phyloP scores from a whole-genome alignment of 768 basidiomycete species.

The Jaapia argillacea region DNA sequence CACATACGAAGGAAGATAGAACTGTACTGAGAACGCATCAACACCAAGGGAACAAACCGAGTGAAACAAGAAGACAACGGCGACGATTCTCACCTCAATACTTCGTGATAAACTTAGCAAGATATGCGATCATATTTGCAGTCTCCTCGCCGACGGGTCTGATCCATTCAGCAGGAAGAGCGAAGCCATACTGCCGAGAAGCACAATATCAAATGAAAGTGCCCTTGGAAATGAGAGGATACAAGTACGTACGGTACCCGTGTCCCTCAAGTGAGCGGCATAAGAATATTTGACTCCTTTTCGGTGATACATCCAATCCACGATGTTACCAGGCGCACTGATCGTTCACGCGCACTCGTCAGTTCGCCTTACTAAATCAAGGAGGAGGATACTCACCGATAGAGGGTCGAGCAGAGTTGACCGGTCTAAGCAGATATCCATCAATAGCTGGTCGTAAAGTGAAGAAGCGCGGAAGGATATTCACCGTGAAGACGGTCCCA shows the following conservation, averaged over 20 bases:
- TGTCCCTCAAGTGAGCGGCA: slow-evolving; percentile 56
- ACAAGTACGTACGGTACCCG: slow-evolving; percentile 45
- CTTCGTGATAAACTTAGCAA: slow-evolving; percentile 50
- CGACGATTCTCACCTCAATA: background rate
- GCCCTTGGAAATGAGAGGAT: background rate
- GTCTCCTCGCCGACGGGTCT: slow-evolving; percentile 76
- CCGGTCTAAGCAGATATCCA: slow-evolving; percentile 26
- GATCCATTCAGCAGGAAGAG: slow-evolving; percentile 63
- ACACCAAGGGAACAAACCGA: no score
- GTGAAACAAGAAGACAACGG: no score
- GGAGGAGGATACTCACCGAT: slow-evolving; percentile 20
- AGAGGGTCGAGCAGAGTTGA: slow-evolving; percentile 33
- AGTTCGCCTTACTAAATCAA: background rate
- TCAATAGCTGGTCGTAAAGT: background rate
- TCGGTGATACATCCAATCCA: slow-evolving; percentile 55
- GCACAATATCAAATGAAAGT: background rate
- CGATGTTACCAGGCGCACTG: slow-evolving; percentile 50
- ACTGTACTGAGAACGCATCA: no score
- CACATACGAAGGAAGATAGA: no score
- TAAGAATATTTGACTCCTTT: slow-evolving; percentile 53
- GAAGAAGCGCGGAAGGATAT: slow-evolving; percentile 12
- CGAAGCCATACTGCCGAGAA: slow-evolving; percentile 56
- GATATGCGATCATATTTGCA: slow-evolving; percentile 48
- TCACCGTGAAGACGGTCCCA: slow-evolving; percentile 46
- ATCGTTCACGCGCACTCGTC: slow-evolving; percentile 6